These are phyloP conservation scores for Ustulina deusta DNA, from an alignment of 2,329 filamentous ascomycete genomes.

Conservation along the genomic window DNA sequence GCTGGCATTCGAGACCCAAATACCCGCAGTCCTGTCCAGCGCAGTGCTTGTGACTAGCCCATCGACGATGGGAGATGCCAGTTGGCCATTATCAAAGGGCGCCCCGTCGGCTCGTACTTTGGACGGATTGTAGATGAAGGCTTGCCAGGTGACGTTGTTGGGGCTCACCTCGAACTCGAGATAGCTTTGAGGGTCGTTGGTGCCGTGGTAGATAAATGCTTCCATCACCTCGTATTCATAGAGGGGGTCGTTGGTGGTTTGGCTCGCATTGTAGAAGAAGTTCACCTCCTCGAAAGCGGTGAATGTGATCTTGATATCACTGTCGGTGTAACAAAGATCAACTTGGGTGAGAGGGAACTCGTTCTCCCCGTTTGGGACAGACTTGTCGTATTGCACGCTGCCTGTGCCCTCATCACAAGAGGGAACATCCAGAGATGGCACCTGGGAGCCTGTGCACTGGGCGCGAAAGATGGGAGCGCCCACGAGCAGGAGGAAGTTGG, in stretches of 20 bases:
- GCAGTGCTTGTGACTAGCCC: constrained; percentile 57
- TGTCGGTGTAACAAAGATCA: constrained; percentile 60
- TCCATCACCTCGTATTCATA: constrained; percentile 65
- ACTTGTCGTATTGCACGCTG: constrained; percentile 56
- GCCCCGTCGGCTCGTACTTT: constrained; percentile 57
- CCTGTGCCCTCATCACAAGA: constrained; percentile 53
- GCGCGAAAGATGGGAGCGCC: constrained; percentile 37
- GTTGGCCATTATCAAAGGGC: constrained; percentile 59
- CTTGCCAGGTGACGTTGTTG: constrained; percentile 64
- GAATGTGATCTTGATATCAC: constrained; percentile 57
- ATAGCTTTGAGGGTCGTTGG: constrained; percentile 61
- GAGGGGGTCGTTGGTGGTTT: constrained; percentile 60
- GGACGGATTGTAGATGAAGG: constrained; percentile 64
- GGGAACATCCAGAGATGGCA: constrained; percentile 54
- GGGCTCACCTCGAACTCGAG: constrained; percentile 65
- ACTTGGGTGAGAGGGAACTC: constrained; percentile 60
- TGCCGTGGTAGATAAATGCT: constrained; percentile 60
- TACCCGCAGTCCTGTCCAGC: constrained; percentile 52
- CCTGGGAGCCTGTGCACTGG: constrained; percentile 30
- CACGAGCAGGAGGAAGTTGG: constrained; percentile 39
- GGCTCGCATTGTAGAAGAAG: constrained; percentile 59
- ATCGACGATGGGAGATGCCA: constrained; percentile 56
- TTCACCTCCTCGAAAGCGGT: constrained; percentile 60
- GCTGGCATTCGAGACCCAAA: constrained; percentile 57
- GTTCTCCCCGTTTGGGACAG: constrained; percentile 55